Base-by-base conservation (phyloP, 2,329 filamentous ascomycete species). In the Neospermospora avenae region DNA sequence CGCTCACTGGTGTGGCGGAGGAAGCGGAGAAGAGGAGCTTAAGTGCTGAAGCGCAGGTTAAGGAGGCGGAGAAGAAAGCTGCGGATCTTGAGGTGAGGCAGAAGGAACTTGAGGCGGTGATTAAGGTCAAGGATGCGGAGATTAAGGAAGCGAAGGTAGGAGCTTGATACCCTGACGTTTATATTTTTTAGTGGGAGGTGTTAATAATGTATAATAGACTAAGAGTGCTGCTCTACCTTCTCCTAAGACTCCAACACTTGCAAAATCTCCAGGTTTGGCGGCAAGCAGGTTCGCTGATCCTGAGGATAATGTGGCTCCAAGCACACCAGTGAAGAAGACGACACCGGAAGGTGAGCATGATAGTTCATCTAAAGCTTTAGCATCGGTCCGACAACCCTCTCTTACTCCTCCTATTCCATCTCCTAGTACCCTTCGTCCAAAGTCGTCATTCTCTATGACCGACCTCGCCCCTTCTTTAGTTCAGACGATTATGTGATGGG, bases 361-460 rank as follows among this genome's bases (percentile, higher is more conserved):
- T 72, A 77, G 83, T 77, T 84, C 84, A 74, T 87, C 84, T 72
- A 78, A 80, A 73, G 85, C 84, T 75, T 79, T 87, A 76, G 84
- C 84, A 77, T 84, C 82, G 84, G 85, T 88, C 82, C 80, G 85
- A 65, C 61, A 63, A 49, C 69, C 69, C 63, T 70, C 65, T 69
- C 67, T 59, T 69, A 66, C 62, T 65, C 51, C 53, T 66, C 55
- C 28, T 31, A 6, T 10, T 31, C 28, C 28, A 6, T 31, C 28
- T 31, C 28, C 28, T 31, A n/a, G n/a, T n/a, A 31, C 28, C 28
- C 6, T 10, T 31, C 28, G 28, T 5, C 11, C 28, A 31, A 10
- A 5, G 28, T 31, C 58, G 39, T 62, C 57, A 59, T 61, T 52
- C 61, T 59, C 64, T 60, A 55, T 52, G 39, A 42, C 59, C 24